Percentiles rank a stretch among this genome's conserved stretches.
phyloP scores from a whole-genome alignment of 2,329 filamentous ascomycete genomes.

The Ascosphaera pollenicola region DNA sequence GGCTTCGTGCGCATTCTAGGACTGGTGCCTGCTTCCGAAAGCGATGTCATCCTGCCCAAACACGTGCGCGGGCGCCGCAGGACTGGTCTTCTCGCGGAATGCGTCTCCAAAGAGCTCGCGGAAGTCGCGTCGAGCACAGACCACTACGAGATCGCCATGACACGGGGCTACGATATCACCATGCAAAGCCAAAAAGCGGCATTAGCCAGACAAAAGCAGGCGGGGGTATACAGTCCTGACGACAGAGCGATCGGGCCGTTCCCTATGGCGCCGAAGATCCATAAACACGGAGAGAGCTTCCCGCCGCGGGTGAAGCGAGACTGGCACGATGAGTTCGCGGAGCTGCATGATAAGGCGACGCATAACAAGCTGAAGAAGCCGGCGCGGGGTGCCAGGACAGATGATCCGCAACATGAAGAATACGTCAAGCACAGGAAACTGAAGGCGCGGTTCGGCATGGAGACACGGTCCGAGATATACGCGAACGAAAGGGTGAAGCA shows the following conservation, averaged over 20 bases:
- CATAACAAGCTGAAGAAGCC: conserved; percentile 1
- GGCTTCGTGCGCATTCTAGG: conserved; percentile 61
- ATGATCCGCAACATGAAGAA: background rate
- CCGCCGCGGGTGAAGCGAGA: conserved; percentile 16
- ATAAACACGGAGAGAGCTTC: conserved; percentile 7
- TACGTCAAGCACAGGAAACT: background rate
- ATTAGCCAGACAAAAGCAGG: conserved; percentile 10
- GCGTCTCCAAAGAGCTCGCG: conserved; percentile 22
- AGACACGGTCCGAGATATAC: background rate
- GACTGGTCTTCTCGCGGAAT: conserved; percentile 34
- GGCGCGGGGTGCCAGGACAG: background rate
- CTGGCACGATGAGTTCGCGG: conserved; percentile 20
- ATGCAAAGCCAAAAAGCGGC: conserved; percentile 10
- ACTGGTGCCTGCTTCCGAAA: conserved; percentile 44
- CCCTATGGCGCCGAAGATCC: conserved; percentile 8
- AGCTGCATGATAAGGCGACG: background rate
- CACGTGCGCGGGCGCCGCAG: conserved; percentile 33
- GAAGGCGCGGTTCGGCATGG: background rate
- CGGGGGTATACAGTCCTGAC: conserved; percentile 11
- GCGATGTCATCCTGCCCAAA: conserved; percentile 36
- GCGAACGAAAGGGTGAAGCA: background rate
- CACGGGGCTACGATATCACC: conserved; percentile 10
- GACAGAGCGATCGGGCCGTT: conserved; percentile 10
- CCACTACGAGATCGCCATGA: conserved; percentile 34
- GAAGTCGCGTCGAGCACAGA: conserved; percentile 12